Percentiles rank a stretch among this genome's conserved stretches.
Conservation (phyloP, 73 alveolate genomes). For the Durusdinium trenchii region DNA sequence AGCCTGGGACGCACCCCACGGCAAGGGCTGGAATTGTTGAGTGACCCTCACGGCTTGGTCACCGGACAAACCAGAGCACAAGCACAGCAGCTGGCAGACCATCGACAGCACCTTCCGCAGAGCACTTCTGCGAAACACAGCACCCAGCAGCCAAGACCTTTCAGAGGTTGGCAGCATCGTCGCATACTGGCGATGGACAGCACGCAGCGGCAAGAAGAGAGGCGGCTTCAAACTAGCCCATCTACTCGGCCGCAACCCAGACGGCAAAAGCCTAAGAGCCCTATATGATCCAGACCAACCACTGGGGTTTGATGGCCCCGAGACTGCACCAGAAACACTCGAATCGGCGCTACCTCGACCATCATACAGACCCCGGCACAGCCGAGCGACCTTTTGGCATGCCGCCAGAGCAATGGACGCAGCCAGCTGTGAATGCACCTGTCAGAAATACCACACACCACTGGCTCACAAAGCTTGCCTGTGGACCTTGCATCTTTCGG, state of each 20-base stretch:
- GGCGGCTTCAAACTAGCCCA: neutral
- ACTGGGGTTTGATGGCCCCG: too few species aligned
- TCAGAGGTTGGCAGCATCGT: neutral
- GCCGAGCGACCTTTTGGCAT: too few species aligned
- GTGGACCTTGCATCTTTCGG: too few species aligned
- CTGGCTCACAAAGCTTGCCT: too few species aligned
- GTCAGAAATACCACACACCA: too few species aligned
- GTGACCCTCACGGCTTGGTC: neutral
- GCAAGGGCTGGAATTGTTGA: neutral
- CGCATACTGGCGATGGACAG: slow-evolving; percentile 62
- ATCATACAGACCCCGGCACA: too few species aligned
- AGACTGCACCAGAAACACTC: too few species aligned
- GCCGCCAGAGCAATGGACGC: too few species aligned
- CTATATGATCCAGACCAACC: too few species aligned
- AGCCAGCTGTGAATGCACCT: too few species aligned
- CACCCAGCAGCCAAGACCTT: neutral
- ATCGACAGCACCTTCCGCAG: neutral
- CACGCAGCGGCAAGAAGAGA: neutral
- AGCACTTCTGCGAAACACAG: slow-evolving; percentile 22
- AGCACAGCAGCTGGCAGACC: neutral
- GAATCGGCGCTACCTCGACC: too few species aligned
- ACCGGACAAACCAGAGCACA: neutral
- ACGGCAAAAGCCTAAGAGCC: neutral
- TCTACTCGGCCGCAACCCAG: neutral
- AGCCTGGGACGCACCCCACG: slow-evolving; percentile 36